Base-by-base conservation (phyloP, 2,329 filamentous ascomycete genomes). In the Boeremia lycopersici region DNA sequence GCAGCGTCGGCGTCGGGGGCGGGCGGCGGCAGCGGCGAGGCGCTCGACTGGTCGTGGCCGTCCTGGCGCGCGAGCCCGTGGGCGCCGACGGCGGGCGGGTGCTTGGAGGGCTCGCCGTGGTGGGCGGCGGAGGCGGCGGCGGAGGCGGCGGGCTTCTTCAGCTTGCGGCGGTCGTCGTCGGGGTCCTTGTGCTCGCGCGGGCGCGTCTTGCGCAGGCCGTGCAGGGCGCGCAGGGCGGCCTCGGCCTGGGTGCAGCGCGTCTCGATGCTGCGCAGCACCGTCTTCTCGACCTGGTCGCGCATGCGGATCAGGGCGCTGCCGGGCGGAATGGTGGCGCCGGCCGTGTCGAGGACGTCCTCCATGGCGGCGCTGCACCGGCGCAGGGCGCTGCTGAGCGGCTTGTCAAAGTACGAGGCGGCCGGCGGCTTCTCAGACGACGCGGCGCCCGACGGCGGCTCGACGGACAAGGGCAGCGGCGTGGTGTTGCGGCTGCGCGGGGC, bases 51-150 rank as follows among this genome's bases (percentile, higher is more conserved):
- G 19, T 85, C 84, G 15, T 80, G 78, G 7, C 86, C 86, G 75
- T 89, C 86, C 75, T 89, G 86, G 60, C 85, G 78, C 9, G 84
- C 81, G 26, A 88, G 53, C 48, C 82, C 84, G 75, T 88, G 86
- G 12, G 86, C 86, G 40, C 86, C 86, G 60, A 86, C 82, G 30
- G 81, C 79, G 46, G 84, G 77, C 23, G 84, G 84, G 38, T 84
- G 77, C 49, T 86, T 82, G 58, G 89, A 86, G 56, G 83, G 84
- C 8, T 84, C 81, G 54, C 88, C 89, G 76, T 91, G 92, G 72
- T 89, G n/a, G n/a, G n/a, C n/a, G n/a, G n/a, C 87, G 79, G 90
- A 92, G 81, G 90, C 92, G 61, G 89, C 19, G 19, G 19, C 19
- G 19, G 19, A 87, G 79, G 90, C 92, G 81, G 90, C 92, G 61